Evolutionary conservation across 1,284 basidiomycete genomes (phyloP), one percentile per base, ranked within the genome.

Genomic region (Vanrija sp.): DNA sequence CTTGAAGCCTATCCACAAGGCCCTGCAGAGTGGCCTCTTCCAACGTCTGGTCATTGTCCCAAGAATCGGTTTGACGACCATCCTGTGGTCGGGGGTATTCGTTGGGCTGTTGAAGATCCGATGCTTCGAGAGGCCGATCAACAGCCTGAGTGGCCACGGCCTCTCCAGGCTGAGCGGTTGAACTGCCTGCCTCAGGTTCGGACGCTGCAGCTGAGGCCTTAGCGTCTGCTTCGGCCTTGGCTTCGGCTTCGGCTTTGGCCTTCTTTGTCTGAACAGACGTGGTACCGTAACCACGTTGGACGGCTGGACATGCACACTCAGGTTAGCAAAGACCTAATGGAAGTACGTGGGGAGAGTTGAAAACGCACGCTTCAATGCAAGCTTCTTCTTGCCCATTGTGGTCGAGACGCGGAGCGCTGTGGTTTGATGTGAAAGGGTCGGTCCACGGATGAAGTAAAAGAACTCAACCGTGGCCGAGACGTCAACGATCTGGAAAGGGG

Each of bases 371-470:
- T 89, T 91, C 64, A 89, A 69, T 62, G 88, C 85, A 2, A 84
- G 82, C 77, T 89, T 92, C 80, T 90, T 93, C 80, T 93, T 93
- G 47, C 85, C 82, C 87, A 89, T 88, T 48, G 14, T 41, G 58
- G 59, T 47, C 31, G 31, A 31, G 31, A 31, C 31, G 2, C 9
- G 4, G 31, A 31, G 31, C 4, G 4, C 2, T 4, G 9, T 31
- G 31, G 12, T 9, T 12, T 31, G 31, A 31, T 31, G 31, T 4
- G 12, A 14, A 31, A 12, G 10, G 10, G 31, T 14, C 12, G 6
- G n/a, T n/a, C n/a, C 31, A 14, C 31, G 10, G 12, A 31, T 31
- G 12, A 14, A 31, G 12, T 31, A n/a, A n/a, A n/a, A n/a, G n/a
- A n/a, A n/a, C n/a, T n/a, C n/a, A n/a, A n/a, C n/a, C n/a, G n/a